Base-by-base conservation (phyloP, 1,139 yeast genomes). In the Geotrichum bryndzae region DNA sequence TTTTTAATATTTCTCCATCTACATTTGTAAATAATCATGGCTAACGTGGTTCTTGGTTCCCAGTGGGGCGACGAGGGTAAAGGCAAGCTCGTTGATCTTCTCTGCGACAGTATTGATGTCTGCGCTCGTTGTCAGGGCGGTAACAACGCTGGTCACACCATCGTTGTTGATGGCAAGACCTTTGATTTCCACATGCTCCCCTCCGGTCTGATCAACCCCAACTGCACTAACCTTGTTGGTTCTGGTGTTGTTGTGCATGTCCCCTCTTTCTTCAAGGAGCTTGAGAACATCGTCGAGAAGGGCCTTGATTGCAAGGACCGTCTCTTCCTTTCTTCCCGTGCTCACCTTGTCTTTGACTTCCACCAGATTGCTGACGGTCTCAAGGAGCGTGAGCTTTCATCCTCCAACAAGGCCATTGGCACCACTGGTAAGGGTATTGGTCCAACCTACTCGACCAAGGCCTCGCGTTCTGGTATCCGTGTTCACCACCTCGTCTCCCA, bases 21-120 rank as follows among this genome's bases (percentile, higher is more conserved):
- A n/a, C n/a, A 41, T 41, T n/a, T 18, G 46, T 41, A 41, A 41
- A 41, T 41, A 15, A 56, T 22, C 8, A 87, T 88, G 92, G 88
- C 90, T 76, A 90, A 88, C 80, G 98, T 94, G 69, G 98, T 94
- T 63, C 83, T 94, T 72, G 99, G 99, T 65, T 81, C 97, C 77
- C 99, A 94, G 78, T 94, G 99, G 99, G 99, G 99, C 67, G 99
- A 94, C 74, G 99, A 94, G 84, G 99, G 99, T 74, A 94, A 94
- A 76, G 99, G 99, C 64, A 94, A 95, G 77, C 83, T 94, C 64
- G 99, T 94, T 61, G 99, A 94, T 75, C 81, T 94, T 64, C 82
- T 94, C 62, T 94, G 97, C 76, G 97, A 91, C 72, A 86, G 90
- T 69, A 87, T 92, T 69, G 99, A 94, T 70, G 94, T 94, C 57